Conservation (phyloP, 208 protist genomes). For the Wallacemonas sp. region DNA sequence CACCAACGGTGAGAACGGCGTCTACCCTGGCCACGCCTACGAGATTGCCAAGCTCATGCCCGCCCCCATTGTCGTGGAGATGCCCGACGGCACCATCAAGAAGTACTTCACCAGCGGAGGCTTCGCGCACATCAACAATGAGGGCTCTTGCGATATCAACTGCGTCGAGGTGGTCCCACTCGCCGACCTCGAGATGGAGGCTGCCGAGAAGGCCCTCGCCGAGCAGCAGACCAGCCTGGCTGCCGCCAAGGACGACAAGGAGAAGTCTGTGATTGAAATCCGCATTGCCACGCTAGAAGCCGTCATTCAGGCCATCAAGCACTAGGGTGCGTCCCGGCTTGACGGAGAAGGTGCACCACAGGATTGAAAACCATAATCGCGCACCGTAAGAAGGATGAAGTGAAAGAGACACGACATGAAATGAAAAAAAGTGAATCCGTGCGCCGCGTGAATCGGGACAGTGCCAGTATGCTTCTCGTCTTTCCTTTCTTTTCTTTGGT, state of each 20-base stretch:
- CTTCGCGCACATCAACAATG: conserved; percentile 93
- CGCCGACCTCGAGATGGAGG: conserved; percentile 71
- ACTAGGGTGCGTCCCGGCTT: conserved; percentile 23
- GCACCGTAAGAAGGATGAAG: conserved; percentile 6
- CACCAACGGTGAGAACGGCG: conserved; percentile 81
- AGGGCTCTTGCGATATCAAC: conserved; percentile 91
- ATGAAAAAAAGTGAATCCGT: conserved; percentile 5
- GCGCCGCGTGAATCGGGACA: conserved; percentile 23
- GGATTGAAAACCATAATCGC: not conserved
- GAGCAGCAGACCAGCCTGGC: conserved; percentile 61
- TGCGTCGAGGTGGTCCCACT: conserved; percentile 88
- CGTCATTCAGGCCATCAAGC: conserved; percentile 70
- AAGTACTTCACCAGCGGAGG: conserved; percentile 90
- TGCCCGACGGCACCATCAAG: conserved; percentile 63
- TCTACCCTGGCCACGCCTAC: conserved; percentile 90
- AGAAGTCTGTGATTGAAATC: conserved; percentile 79
- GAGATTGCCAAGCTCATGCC: conserved; percentile 83
- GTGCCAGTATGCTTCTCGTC: conserved; percentile 3
- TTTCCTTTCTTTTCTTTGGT: conserved; percentile 1
- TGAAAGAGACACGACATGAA: conserved; percentile 13
- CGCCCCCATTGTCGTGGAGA: conserved; percentile 75
- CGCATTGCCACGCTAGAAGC: conserved; percentile 78
- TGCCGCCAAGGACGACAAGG: conserved; percentile 82
- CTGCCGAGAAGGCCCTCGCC: conserved; percentile 82
- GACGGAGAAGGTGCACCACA: not conserved